These are phyloP conservation scores for Verticillium nubilum DNA, from an alignment of 2,329 filamentous ascomycete genomes.

Conservation along the genomic window DNA sequence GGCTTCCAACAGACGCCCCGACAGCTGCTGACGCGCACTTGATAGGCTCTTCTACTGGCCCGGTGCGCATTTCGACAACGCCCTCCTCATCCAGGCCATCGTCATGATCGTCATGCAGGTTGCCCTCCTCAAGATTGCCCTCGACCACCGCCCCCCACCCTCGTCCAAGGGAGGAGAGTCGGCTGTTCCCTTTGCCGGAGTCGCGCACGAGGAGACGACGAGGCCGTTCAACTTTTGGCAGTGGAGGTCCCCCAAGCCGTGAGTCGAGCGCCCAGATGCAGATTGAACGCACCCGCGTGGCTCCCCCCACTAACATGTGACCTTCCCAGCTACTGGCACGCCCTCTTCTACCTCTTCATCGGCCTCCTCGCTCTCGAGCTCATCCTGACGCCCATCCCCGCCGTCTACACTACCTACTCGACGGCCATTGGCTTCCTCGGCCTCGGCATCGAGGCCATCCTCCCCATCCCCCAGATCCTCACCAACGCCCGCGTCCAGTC, in stretches of 20 bases:
- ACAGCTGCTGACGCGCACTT: constrained; percentile 4
- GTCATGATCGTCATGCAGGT: constrained; percentile 61
- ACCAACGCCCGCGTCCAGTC: constrained; percentile 63
- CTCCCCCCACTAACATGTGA: constrained; percentile 1
- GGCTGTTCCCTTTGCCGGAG: constrained; percentile 56
- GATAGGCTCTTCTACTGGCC: constrained; percentile 66
- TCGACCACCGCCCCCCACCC: constrained; percentile 59
- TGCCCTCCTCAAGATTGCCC: constrained; percentile 60
- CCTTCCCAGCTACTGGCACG: constrained; percentile 65
- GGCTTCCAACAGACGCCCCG: too few species aligned
- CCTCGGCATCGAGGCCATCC: constrained; percentile 71
- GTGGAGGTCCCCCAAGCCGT: constrained; percentile 68
- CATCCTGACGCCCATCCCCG: constrained; percentile 53
- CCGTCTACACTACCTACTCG: constrained; percentile 61
- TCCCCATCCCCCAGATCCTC: constrained; percentile 74
- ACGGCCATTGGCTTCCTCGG: constrained; percentile 67
- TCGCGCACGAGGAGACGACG: constrained; percentile 35
- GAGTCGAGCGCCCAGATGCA: too few species aligned
- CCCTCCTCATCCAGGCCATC: constrained; percentile 58
- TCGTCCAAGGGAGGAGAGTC: constrained; percentile 56
- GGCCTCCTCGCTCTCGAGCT: constrained; percentile 59
- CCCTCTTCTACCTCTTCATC: constrained; percentile 62
- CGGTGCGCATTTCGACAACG: constrained; percentile 58
- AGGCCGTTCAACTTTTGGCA: constrained; percentile 79
- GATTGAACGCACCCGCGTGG: too few species aligned